Base-by-base conservation (phyloP, 345 rosid species). In the Euphorbia peplus region DNA sequence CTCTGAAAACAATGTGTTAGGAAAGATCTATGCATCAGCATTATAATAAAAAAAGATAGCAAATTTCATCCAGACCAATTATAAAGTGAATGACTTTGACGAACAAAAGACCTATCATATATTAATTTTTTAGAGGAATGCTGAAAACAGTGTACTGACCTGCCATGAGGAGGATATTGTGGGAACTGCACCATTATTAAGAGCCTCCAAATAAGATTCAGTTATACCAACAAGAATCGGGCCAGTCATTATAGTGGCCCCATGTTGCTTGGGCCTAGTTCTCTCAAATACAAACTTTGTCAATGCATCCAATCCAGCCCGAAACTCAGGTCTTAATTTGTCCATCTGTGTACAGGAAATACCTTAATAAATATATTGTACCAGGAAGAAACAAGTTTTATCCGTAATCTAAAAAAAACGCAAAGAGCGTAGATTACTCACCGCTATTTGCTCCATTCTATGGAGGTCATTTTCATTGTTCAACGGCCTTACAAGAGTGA, bases 111-210 rank as follows among this genome's bases (percentile, higher is more conserved):
- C 30, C 52, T n/a, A 48, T 15, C 46, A 18, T 22, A 46, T 46
- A 57, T 58, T 47, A 51, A 26, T 26, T 12, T 50, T 42, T 8
- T 22, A 50, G 16, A 66, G 14, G 19, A 5, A 30, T 64, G 10
- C 61, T 54, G 54, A 50, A 14, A 70, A 65, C 29, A 71, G 61
- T 55, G 63, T 55, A 68, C 90, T 35, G 71, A 95, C 99, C 98
- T 92, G 96, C 99, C 99, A 95, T 14, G 99, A 92, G 25, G 99
- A 92, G 44, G 92, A 83, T 84, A 92, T 95, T 42, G 98, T 88
- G 53, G 99, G 99, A 65, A 92, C 97, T 7, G 98, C 99, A 72
- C 99, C 99, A 70, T 95, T 90, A 71, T 95, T 95, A 53, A 92
- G 81, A 30, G 98, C 99, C 83, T 87, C 95, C 70, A 95, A 83